Evolutionary conservation across 2,329 filamentous ascomycete species (phyloP), one percentile per base, ranked within the genome.

Genomic region (Penicillium expansum): DNA sequence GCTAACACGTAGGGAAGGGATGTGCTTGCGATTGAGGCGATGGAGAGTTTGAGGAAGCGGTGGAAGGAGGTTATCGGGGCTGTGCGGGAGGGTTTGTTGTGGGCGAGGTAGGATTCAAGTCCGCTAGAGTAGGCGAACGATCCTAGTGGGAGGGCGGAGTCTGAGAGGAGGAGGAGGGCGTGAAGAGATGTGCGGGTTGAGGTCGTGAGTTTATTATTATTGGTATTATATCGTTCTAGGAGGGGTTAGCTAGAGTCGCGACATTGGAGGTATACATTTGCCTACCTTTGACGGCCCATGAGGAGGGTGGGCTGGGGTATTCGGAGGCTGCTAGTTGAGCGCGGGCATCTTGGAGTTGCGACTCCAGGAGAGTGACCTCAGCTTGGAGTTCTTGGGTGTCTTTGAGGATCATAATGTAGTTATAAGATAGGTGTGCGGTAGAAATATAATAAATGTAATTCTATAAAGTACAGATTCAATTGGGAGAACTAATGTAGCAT

Each of bases 91-190:
- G 70, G 65, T 56, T 79, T 79, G 60, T 78, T 73, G 68, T 87
- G 85, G 3, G 82, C 83, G 51, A 87, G 80, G 67, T 83, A 87
- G 20, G 84, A 87, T 69, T 87, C 85, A 18, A 87, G 75, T 5
- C 85, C 85, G 66, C 79, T 84, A 69, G 82, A 85, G 74, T 86
- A 87, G 61, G 85, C 85, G 68, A 87, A 87, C 1, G 85, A 86
- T 44, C 85, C 85, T 2, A 87, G 74, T 1, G 85, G 85, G 1
- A 87, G 79, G 18, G 84, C 84, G 20, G 84, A 86, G 72, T 87
- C 85, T 51, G 85, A 82, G 29, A 87, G 80, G 16, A 87, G 77
- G 43, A 87, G 79, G 11, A 87, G 78, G 27, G 81, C 76, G 66
- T 86, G 84, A 5, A 79, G 75, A 6, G 68, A 66, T 33, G 59